Evolutionary conservation across 129 eudicot species (phyloP), one percentile per base, ranked within the genome.

Genomic region (Flaveria linearis): DNA sequence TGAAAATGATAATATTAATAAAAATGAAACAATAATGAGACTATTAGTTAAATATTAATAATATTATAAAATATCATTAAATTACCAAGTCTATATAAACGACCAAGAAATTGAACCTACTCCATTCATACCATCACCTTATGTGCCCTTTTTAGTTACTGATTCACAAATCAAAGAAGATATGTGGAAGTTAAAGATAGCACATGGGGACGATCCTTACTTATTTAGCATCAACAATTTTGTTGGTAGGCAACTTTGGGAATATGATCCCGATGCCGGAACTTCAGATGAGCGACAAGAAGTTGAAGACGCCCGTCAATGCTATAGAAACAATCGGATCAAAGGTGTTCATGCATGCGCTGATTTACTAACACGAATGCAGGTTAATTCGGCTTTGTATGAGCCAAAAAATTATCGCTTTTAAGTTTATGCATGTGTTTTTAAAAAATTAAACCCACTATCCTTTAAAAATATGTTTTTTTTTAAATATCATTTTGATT

Each of bases 201-300:
- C 90, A 14, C 78, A 90, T 76, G 96, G 96, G 2, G 60, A 85
- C 12, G 90, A 86, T 18, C 90, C 92, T 16, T 87, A 87, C 70
- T 71, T 90, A 68, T 90, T 77, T 76, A 83, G 85, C 78, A 90
- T 92, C 51, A 90, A 90, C 82, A 87, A 85, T 58, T 90, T 81
- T 55, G 89, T 87, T 20, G 92, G 96, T 20, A 69, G 90, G 45
- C 96, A 90, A 69, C 85, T 82, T 46, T 90, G 96, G 96, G 96
- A 83, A 69, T 90, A 58, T 18, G 92, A 85, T 46, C 88, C 88
- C 5, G 56, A 82, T 25, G 92, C 75, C 2, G 96, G 92, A 9
- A 85, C 90, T 1, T 84, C 71, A 0, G 83, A 73, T 51, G 92
- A 90, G 39, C 77, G 84, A 36, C 80, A 79, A 66, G 80, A 77